phyloP scores from a whole-genome alignment of 208 protist genomes.

The Blastocrithidia nonstop region DNA sequence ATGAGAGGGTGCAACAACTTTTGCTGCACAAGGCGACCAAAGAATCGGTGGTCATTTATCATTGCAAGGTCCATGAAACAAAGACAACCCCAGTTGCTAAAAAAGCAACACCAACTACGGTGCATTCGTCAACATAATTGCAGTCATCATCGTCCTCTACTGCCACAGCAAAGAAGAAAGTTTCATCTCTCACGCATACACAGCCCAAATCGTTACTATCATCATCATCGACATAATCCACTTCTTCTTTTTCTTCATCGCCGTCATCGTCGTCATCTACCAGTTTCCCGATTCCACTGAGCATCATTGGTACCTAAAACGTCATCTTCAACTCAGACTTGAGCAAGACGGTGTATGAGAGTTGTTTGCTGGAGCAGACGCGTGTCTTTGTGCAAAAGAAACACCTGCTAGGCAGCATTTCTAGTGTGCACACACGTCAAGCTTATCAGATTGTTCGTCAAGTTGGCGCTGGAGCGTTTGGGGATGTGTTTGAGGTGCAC shows the following conservation, averaged over 20 bases:
- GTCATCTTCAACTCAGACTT: constrained; percentile 19
- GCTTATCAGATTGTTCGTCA: constrained; percentile 41
- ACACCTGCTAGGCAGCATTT: constrained; percentile 29
- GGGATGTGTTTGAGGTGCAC: constrained; percentile 63
- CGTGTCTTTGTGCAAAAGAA: constrained; percentile 15
- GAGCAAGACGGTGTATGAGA: constrained; percentile 6
- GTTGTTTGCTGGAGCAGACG: constrained; percentile 5
- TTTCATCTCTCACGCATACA: too few relatives aligned
- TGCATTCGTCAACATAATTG: neutral
- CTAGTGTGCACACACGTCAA: constrained; percentile 20
- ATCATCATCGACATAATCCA: too few relatives aligned
- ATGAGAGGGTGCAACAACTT: constrained; percentile 14
- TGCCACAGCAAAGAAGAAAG: constrained; percentile 1
- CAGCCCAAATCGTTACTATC: too few relatives aligned
- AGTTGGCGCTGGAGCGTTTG: constrained; percentile 56
- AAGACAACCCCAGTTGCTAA: neutral
- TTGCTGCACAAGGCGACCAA: constrained; percentile 11
- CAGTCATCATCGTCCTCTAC: neutral
- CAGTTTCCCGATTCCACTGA: neutral
- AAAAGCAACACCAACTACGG: neutral
- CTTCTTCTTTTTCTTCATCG: too few relatives aligned
- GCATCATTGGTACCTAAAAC: too few relatives aligned
- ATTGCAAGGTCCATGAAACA: neutral
- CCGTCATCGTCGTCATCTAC: too few relatives aligned
- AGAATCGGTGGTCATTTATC: constrained; percentile 27